Conservation (phyloP, 2,329 filamentous ascomycete species). For the Colletotrichum sp. region DNA sequence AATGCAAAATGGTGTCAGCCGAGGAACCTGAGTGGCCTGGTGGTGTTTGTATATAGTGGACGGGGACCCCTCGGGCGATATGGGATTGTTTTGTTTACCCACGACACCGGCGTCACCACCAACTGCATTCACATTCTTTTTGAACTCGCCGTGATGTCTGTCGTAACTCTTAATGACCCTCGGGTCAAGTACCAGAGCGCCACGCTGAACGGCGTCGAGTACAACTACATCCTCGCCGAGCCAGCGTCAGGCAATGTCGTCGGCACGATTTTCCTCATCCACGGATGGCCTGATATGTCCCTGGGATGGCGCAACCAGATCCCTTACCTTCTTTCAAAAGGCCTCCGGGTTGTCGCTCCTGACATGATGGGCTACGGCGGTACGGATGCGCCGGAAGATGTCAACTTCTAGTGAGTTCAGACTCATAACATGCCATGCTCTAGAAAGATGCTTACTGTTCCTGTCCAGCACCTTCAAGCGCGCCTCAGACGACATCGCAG, state of each 20-base stretch:
- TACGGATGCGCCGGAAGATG: slow-evolving; percentile 64
- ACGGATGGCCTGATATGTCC: slow-evolving; percentile 77
- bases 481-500: slow-evolving; percentile 73
- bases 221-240: slow-evolving; percentile 62
- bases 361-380: slow-evolving; percentile 82
- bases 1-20: not conserved
- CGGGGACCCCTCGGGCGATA: not conserved
- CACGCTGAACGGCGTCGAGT: slow-evolving; percentile 56
- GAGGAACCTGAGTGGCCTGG: not conserved
- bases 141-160: not conserved
- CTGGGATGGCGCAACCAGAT: slow-evolving; percentile 85
- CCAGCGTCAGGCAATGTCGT: slow-evolving; percentile 37
- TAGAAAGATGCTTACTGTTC: slow-evolving; percentile 35
- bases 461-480: slow-evolving; percentile 69
- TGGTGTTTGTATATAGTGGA: not conserved
- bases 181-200: slow-evolving; percentile 3
- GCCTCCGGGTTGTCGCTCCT: slow-evolving; percentile 74
- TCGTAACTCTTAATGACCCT: not conserved
- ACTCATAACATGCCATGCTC: not conserved
- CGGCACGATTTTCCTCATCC: slow-evolving; percentile 52
- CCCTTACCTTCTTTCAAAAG: slow-evolving; percentile 68
- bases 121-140: not conserved
- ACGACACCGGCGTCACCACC: not conserved
- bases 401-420: not conserved
- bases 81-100: not conserved